phyloP scores from a whole-genome alignment of 768 basidiomycete species.

The Termitomyces sp. region DNA sequence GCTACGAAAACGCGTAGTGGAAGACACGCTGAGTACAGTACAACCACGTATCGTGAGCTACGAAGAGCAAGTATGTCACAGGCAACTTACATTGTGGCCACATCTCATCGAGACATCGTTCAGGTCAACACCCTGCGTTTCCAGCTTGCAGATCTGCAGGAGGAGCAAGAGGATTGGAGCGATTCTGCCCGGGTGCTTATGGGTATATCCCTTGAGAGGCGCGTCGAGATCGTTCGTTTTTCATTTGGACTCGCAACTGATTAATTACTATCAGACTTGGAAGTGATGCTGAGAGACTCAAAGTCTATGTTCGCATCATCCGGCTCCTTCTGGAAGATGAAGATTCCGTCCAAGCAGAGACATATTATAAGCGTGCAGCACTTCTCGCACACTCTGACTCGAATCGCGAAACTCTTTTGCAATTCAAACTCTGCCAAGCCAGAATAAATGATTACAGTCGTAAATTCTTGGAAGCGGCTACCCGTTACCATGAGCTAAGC shows the following conservation, averaged over 20 bases:
- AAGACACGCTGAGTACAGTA: slow-evolving; percentile 64
- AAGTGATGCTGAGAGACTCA: slow-evolving; percentile 81
- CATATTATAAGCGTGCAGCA: slow-evolving; percentile 95
- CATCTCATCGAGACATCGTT: not conserved
- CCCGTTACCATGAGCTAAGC: slow-evolving; percentile 90
- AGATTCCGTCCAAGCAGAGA: slow-evolving; percentile 96
- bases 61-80: slow-evolving; percentile 80
- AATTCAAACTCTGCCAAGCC: slow-evolving; percentile 92
- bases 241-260: slow-evolving; percentile 1
- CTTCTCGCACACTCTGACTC: slow-evolving; percentile 73
- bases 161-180: slow-evolving; percentile 89
- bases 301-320: slow-evolving; percentile 90
- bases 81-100: not conserved
- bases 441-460: slow-evolving; percentile 89
- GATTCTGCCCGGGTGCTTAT: slow-evolving; percentile 89
- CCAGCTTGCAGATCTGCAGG: slow-evolving; percentile 87
- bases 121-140: slow-evolving; percentile 82
- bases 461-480: slow-evolving; percentile 92
- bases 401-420: slow-evolving; percentile 67
- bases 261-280: slow-evolving; percentile 39
- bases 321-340: slow-evolving; percentile 93
- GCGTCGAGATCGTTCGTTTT: slow-evolving; percentile 14
- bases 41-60: slow-evolving; percentile 84
- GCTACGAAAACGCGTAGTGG: slow-evolving; percentile 64
- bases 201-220: slow-evolving; percentile 92